Conservation (phyloP, 208 protist genomes). For the Paratrypanosoma confusum region DNA sequence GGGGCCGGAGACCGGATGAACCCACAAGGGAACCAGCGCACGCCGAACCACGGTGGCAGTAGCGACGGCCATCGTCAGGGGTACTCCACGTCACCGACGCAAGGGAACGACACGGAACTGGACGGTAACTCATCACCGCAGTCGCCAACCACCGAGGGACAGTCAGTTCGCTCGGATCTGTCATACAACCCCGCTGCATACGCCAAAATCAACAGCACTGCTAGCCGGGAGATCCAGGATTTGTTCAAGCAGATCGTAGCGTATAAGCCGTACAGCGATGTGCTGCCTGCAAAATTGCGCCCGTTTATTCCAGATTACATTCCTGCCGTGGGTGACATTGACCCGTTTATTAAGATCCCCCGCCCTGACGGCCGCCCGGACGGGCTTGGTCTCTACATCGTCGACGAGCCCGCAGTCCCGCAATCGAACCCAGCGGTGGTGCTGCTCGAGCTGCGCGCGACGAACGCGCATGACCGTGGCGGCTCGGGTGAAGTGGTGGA, state of each 20-base stretch:
- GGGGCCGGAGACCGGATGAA: neutral
- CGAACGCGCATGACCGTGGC: constrained; percentile 44
- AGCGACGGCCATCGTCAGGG: neutral
- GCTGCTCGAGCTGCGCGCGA: constrained; percentile 76
- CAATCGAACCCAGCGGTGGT: constrained; percentile 95
- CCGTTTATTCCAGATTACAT: constrained; percentile 98
- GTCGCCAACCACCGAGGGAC: neutral
- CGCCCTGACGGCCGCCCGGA: constrained; percentile 87
- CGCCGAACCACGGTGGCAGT: neutral
- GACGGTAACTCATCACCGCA: neutral
- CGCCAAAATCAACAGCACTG: constrained; percentile 62
- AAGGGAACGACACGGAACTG: neutral
- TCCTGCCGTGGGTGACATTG: constrained; percentile 93
- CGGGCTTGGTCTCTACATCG: constrained; percentile 85
- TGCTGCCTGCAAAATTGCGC: constrained; percentile 91
- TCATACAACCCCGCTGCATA: constrained; percentile 87
- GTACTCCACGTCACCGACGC: neutral
- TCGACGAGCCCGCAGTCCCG: constrained; percentile 93
- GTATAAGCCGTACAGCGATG: constrained; percentile 90
- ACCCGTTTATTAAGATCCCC: constrained; percentile 96
- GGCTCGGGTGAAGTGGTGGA: constrained; percentile 67
- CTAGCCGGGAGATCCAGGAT: constrained; percentile 90
- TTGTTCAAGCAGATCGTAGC: constrained; percentile 93
- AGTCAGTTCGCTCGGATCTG: neutral
- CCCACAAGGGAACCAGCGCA: no score